Base-by-base conservation (phyloP, 2,329 filamentous ascomycete species). In the Trichoderma aggressivum region DNA sequence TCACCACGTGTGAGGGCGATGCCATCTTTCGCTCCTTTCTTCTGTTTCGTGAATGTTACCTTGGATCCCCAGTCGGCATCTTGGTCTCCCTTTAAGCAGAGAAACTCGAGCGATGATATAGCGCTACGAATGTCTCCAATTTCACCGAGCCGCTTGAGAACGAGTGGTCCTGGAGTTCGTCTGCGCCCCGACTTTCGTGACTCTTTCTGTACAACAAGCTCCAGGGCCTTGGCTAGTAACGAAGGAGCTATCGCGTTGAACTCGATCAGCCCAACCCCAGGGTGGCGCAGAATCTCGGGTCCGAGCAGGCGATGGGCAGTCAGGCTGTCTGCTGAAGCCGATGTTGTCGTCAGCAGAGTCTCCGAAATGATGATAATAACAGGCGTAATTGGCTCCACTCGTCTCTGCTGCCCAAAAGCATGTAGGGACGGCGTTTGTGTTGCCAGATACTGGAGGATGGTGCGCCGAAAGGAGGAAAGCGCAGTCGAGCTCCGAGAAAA, bases 201-300 rank as follows among this genome's bases (percentile, higher is more conserved):
- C 80, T 98, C 94, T 79, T 98, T 98, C 75, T 92, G 86, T 0
- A 98, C 88, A 2, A 97, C 86, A 2, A 92, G 80, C 70, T 96
- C 92, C 5, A 99, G 83, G 1, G 95, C 95, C 80, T 95, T 97
- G 14, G 89, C 86, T 76, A 99, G 87, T 55, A 95, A 88, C 0
- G 95, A 96, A 0, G 94, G 91, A 0, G 96, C 96, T 72, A 99
- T 91, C 14, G 92, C 88, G 77, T 99, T 99, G 82, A 98, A 99
- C 74, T 97, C 94, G 74, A 99, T 93, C 6, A 92, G 85, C 10
- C 88, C 89, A 2, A 94, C 90, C 16, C 91, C 90, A 0, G 93
- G 91, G 80, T 98, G 94, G 55, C 91, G 90, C 16, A 94, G 86
- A 56, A 99, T 92, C 74, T 96, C 92, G 0, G 94, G 91, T 0